A percentile compares a stretch with the other conserved stretches of the same genome.
Evolutionary conservation across 1,284 basidiomycete species (phyloP).

Genomic region (Blastosporella zonata): DNA sequence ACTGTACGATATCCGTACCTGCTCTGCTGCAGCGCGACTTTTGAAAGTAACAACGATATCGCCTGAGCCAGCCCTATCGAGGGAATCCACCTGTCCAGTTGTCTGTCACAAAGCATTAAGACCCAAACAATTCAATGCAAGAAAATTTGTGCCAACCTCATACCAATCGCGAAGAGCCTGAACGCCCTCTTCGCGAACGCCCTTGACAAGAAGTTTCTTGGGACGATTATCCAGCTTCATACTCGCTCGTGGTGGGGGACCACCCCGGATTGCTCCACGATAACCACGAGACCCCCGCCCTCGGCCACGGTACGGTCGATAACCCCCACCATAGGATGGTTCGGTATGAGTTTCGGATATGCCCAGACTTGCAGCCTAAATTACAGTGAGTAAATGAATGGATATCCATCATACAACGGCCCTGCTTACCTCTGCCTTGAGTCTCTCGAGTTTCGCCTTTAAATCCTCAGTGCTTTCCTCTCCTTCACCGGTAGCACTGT

Average conservation of each 20-base stretch:
- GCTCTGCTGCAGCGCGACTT: conserved; percentile 70
- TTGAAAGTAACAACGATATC: conserved; percentile 66
- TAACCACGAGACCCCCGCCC: conserved; percentile 62
- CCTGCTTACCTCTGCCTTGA: conserved; percentile 74
- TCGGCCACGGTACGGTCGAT: conserved; percentile 71
- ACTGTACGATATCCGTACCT: conserved; percentile 40
- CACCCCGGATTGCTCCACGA: conserved; percentile 65
- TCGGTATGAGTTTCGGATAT: conserved; percentile 49
- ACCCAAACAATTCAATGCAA: not conserved
- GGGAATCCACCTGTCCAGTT: conserved; percentile 62
- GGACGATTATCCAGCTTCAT: conserved; percentile 93
- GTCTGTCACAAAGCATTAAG: conserved; percentile 38
- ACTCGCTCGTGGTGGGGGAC: conserved; percentile 51
- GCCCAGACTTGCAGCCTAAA: conserved; percentile 77
- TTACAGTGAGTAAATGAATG: not conserved
- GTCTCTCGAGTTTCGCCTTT: conserved; percentile 75
- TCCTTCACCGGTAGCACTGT: conserved; percentile 40
- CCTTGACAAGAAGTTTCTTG: conserved; percentile 76
- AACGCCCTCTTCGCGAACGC: conserved; percentile 50
- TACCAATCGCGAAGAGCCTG: conserved; percentile 80
- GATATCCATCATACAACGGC: not conserved
- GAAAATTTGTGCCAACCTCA: conserved; percentile 48
- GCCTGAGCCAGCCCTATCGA: conserved; percentile 50
- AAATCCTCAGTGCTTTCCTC: conserved; percentile 66
- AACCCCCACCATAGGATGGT: conserved; percentile 36